These are phyloP conservation scores for Eimeria praecox DNA, from an alignment of 169 alveolate genomes.

Conservation along the genomic window DNA sequence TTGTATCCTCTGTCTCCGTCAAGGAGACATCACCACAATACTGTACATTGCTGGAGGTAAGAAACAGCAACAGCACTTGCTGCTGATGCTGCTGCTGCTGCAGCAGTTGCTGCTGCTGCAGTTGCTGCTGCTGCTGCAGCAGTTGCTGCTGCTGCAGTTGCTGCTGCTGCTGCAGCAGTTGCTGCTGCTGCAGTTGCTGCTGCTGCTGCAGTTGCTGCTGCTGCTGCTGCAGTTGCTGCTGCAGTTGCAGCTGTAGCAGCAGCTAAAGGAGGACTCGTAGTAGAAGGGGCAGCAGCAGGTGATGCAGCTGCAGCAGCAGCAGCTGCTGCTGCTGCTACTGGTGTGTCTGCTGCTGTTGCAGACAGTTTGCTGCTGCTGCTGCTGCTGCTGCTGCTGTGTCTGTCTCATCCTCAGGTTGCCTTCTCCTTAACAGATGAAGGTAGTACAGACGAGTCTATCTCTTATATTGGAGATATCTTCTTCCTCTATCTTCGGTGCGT, in stretches of 20 bases:
- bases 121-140: background rate
- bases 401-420: slow-evolving; percentile 41
- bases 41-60: slow-evolving; percentile 72
- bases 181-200: background rate
- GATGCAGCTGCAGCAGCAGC: background rate
- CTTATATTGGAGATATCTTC: slow-evolving; percentile 16
- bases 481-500: slow-evolving; percentile 45
- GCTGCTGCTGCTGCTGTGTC: background rate
- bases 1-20: slow-evolving; percentile 79
- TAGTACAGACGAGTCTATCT: background rate
- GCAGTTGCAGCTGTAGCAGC: slow-evolving; percentile 9
- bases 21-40: slow-evolving; percentile 38
- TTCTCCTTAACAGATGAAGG: slow-evolving; percentile 57
- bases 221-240: background rate
- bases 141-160: background rate
- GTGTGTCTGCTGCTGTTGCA: background rate
- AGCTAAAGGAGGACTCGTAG: no score
- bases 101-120: background rate
- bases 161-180: background rate
- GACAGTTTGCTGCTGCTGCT: slow-evolving; percentile 25
- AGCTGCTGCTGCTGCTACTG: background rate
- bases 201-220: background rate
- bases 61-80: background rate
- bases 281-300: no score
- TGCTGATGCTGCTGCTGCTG: background rate